Base-by-base conservation (phyloP, 768 basidiomycete genomes). In the Epithele typhae region DNA sequence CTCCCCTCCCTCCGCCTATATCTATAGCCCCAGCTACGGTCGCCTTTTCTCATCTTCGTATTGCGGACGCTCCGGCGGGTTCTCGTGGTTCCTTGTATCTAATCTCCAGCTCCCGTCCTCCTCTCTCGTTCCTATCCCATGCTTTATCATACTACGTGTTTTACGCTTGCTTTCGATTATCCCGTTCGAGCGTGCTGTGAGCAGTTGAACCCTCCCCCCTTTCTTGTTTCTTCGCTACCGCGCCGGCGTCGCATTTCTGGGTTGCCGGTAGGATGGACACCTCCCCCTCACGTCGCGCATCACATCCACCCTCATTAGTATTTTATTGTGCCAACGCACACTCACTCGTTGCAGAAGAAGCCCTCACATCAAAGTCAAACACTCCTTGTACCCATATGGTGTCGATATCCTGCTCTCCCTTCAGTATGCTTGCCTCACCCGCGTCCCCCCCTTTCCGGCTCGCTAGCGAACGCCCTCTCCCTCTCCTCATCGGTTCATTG, bases 31-130 rank as follows among this genome's bases (percentile, higher is more conserved):
- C 42, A 46, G 38, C 43, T 39, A 30, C 36, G 46, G 41, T 51
- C 36, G 43, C 27, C 8, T 25, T 46, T 42, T 46, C 40, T 46
- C 42, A 38, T 18, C 36, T 43, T 41, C 49, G 50, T 43, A 36
- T 45, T 34, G 41, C 36, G 51, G 51, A 52, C 51, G 46, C 46
- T 48, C 33, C 25, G 42, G 45, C 46, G 46, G 46, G 42, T 47
- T 52, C 46, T 51, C 36, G 10, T 50, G 15, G 30, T 39, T 35
- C 22, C 32, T 33, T 46, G 49, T 51, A 45, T 50, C 43, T 50
- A 51, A 25, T 21, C n/a, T n/a, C n/a, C 23, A 32, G 25, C 25
- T 27, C 25, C n/a, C 25, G 32, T 23, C n/a, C 10, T 27, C 22
- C 14, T 17, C 12, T 39, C 24, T 17, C 15, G 22, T 21, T 40